Evolutionary conservation across 164 flowering plant species (phyloP).

Genomic region (Umbilicus rupestris): DNA sequence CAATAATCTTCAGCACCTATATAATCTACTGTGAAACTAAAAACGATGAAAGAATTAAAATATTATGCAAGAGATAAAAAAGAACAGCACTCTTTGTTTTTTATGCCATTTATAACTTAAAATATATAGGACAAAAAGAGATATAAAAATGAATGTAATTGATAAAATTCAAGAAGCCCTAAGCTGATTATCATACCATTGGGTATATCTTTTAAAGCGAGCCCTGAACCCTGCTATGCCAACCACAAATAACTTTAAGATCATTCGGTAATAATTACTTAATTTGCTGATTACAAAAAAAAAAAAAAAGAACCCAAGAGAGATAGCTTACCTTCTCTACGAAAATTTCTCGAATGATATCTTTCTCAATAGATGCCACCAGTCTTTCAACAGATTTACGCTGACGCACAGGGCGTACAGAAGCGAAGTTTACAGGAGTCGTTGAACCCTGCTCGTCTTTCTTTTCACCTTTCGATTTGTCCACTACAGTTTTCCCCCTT

Average conservation of each 20-base stretch:
- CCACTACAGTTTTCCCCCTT: background rate
- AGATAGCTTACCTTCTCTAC: conserved; percentile 47
- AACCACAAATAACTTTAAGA: background rate
- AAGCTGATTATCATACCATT: background rate
- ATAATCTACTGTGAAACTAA: no score
- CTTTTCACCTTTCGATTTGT: background rate
- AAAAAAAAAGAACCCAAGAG: background rate
- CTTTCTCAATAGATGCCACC: conserved; percentile 61
- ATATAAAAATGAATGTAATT: background rate
- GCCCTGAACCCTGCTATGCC: background rate
- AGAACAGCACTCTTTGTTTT: no score
- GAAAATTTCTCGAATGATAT: conserved; percentile 40
- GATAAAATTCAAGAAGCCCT: background rate
- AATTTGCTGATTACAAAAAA: background rate
- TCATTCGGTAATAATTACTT: background rate
- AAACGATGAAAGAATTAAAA: no score
- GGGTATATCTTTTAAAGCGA: conserved; percentile 4
- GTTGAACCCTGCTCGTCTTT: background rate
- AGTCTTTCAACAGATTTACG: conserved; percentile 67
- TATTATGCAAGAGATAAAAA: no score
- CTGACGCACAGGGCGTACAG: conserved; percentile 69
- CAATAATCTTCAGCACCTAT: background rate
- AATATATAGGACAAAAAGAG: no score
- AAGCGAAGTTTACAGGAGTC: conserved; percentile 28
- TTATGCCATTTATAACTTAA: no score